Percentiles rank a stretch among this genome's conserved stretches.
These are phyloP conservation scores for Alternaria atra DNA, from an alignment of 2,329 filamentous ascomycete genomes.

Conservation along the genomic window DNA sequence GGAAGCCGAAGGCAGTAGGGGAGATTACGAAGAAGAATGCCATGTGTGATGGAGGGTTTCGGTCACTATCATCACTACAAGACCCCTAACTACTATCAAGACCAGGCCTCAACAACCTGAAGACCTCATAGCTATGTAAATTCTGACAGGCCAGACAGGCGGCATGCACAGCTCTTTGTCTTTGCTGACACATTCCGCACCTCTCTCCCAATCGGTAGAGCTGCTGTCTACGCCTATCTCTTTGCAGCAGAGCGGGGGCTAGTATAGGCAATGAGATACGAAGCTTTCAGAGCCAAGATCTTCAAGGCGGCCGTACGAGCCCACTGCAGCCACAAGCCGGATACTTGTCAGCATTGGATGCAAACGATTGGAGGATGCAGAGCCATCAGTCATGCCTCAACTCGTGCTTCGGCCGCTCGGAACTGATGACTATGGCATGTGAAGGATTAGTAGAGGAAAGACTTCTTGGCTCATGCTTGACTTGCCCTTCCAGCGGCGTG, in stretches of 20 bases:
- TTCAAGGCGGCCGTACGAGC: constrained; percentile 8
- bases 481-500: neutral
- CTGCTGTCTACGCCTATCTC: constrained; percentile 2
- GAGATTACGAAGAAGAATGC: neutral
- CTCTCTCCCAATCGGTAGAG: constrained; percentile 9
- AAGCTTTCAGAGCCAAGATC: constrained; percentile 7
- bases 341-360: neutral
- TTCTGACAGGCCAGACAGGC: neutral
- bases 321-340: neutral
- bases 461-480: constrained; percentile 1
- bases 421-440: neutral
- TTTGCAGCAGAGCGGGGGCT: neutral
- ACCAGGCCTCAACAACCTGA: neutral
- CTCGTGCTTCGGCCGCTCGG: constrained; percentile 1
- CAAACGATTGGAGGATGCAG: neutral
- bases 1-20: constrained; percentile 4
- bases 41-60: too few relatives aligned
- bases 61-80: too few relatives aligned
- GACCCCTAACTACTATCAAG: neutral
- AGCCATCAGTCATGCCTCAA: constrained; percentile 4
- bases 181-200: constrained; percentile 14
- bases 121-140: neutral
- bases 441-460: neutral
- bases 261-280: constrained; percentile 2
- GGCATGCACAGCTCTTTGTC: constrained; percentile 5